These are phyloP conservation scores for Epichloe hybrida DNA, from an alignment of 2,329 filamentous ascomycete species.

Conservation along the genomic window DNA sequence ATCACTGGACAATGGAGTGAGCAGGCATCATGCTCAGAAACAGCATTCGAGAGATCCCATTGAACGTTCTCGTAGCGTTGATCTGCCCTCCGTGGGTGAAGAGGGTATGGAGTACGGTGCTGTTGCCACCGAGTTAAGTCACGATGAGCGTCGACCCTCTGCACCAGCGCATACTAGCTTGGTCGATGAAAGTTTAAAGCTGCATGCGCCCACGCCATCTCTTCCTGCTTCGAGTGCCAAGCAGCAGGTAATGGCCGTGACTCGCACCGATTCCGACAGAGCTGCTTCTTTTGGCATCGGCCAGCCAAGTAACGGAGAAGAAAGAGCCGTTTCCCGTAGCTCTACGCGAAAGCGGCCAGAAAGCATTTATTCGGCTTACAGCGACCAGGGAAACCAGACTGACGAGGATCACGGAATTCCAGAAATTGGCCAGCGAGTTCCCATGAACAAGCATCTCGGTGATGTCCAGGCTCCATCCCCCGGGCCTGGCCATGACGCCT, in stretches of 20 bases:
- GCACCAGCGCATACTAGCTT: constrained; percentile 63
- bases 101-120: constrained; percentile 80
- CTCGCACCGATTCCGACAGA: constrained; percentile 78
- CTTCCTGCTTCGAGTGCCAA: constrained; percentile 70
- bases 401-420: constrained; percentile 82
- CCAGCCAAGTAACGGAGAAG: constrained; percentile 45
- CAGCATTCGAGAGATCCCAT: constrained; percentile 27
- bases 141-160: constrained; percentile 20
- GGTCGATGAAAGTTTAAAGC: constrained; percentile 66
- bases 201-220: constrained; percentile 81
- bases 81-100: constrained; percentile 73
- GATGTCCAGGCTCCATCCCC: constrained; percentile 90
- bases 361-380: constrained; percentile 41
- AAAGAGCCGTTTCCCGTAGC: constrained; percentile 27
- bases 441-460: constrained; percentile 83
- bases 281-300: constrained; percentile 78
- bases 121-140: constrained; percentile 28
- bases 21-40: constrained; percentile 21
- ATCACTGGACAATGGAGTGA: constrained; percentile 21
- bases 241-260: constrained; percentile 69
- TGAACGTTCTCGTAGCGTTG: constrained; percentile 60
- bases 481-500: constrained; percentile 35
- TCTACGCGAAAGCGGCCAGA: constrained; percentile 52
- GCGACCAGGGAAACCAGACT: constrained; percentile 33
- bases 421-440: constrained; percentile 82